Percentiles rank a stretch among this genome's conserved stretches.
phyloP scores from a whole-genome alignment of 345 rosid species.

The Leavenworthia alabamica region DNA sequence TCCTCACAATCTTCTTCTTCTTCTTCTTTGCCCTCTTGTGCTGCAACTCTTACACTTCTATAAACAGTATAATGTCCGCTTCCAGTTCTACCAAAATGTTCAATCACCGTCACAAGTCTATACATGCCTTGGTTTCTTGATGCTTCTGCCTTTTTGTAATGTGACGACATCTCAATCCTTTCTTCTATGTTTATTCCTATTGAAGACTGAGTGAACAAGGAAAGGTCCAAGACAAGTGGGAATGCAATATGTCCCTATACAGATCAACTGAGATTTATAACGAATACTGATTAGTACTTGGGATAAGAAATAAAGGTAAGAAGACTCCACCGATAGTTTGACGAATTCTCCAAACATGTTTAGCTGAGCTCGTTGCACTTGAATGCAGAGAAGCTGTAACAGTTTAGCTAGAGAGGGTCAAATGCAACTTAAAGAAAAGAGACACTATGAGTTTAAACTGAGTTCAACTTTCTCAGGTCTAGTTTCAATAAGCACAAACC shows the following conservation, averaged over 20 bases:
- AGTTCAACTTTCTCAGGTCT: not conserved
- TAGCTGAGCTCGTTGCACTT: conserved; percentile 61
- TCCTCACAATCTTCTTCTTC: conserved; percentile 20
- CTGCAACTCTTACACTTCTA: conserved; percentile 39
- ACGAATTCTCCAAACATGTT: conserved; percentile 54
- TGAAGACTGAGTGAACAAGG: conserved; percentile 11
- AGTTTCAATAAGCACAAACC: conserved; percentile 36
- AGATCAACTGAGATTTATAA: not conserved
- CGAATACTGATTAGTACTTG: not conserved
- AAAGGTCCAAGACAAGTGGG: conserved; percentile 22
- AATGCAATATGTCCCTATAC: conserved; percentile 23
- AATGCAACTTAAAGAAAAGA: not conserved
- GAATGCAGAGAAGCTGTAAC: conserved; percentile 78
- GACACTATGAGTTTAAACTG: not conserved
- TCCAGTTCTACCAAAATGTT: conserved; percentile 73
- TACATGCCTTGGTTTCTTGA: conserved; percentile 25
- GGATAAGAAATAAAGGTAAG: not conserved
- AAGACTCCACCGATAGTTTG: conserved; percentile 55
- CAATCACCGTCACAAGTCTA: conserved; percentile 66
- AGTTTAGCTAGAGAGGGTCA: not conserved
- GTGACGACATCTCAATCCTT: conserved; percentile 1
- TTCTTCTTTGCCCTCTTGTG: too few species aligned
- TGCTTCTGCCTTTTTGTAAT: conserved; percentile 23
- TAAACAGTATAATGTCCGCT: conserved; percentile 83
- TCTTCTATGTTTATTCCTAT: conserved; percentile 24